A percentile compares a stretch with the other conserved stretches of the same genome.
Evolutionary conservation across 257 asterid species (phyloP).

Genomic region (Ligustrum vulgare): DNA sequence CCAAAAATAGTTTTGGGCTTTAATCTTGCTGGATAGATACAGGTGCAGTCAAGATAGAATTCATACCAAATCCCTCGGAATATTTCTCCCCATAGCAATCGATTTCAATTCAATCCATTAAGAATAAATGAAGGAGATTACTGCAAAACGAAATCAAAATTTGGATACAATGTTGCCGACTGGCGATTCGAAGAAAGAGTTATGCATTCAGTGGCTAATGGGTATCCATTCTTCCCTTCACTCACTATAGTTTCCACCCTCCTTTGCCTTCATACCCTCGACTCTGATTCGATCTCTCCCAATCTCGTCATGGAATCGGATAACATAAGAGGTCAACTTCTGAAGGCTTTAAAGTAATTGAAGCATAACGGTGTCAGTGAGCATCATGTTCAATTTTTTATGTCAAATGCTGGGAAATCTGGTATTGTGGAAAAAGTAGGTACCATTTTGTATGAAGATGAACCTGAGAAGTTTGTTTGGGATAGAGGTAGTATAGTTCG

Average conservation of each 20-base stretch:
- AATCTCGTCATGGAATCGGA: constrained; percentile 68
- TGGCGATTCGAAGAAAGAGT: constrained; percentile 39
- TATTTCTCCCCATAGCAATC: background rate
- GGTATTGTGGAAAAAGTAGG: constrained; percentile 41
- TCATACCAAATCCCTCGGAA: too few species aligned
- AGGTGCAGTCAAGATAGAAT: too few species aligned
- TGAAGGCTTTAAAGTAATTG: too few species aligned
- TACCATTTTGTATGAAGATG: constrained; percentile 54
- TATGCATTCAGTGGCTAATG: constrained; percentile 77
- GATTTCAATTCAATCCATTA: background rate
- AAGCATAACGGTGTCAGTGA: constrained; percentile 41
- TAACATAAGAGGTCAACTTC: too few species aligned
- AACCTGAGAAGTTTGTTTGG: constrained; percentile 76
- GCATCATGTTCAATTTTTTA: constrained; percentile 57
- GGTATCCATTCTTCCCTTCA: constrained; percentile 59
- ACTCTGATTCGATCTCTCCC: constrained; percentile 54
- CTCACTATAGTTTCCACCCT: constrained; percentile 65
- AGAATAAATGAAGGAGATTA: constrained; percentile 1
- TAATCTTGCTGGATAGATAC: too few species aligned
- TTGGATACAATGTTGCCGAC: constrained; percentile 55
- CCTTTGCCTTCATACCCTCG: constrained; percentile 63
- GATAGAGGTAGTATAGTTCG: constrained; percentile 63
- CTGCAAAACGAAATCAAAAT: constrained; percentile 28
- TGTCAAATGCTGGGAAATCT: constrained; percentile 41
- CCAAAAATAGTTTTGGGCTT: too few species aligned